Base-by-base conservation (phyloP, 306 rosid species). In the Trifolium repens region DNA sequence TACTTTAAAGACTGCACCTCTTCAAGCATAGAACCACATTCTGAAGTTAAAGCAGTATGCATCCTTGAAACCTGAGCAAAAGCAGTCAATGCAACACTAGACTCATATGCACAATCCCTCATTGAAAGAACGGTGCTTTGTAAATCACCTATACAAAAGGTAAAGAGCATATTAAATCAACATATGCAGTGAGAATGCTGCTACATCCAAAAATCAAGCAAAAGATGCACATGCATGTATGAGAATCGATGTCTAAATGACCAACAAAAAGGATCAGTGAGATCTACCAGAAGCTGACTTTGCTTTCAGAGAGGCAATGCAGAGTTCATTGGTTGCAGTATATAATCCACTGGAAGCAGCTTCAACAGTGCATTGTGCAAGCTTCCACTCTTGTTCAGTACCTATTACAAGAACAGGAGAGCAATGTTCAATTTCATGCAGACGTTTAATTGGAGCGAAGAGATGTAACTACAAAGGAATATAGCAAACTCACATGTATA, bases 21-120 rank as follows among this genome's bases (percentile, higher is more conserved):
- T 82, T 94, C 97, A 52, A 94, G 97, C 97, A 94, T 91, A 76
- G 96, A 94, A 77, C 98, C 98, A 30, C 98, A 91, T 85, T 93
- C 97, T 70, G 98, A 93, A 70, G 98, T 93, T 88, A 93, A 83
- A 78, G 98, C 89, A 72, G 97, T 89, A 83, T 93, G 94, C 75
- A 78, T 87, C 85, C 87, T 89, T 64, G 94, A 89, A 78, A 89
- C 91, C 75, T 85, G 81, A 55, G 82, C 78, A 87, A 89, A 91
- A 75, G 91, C 89, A 47, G 88, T 65, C 57, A 91, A 86, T 71
- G 97, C 86, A 37, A 89, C 90, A 83, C 90, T 88, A 53, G 90
- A 85, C 82, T 90, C 94, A 73, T 83, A 87, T 16, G 97, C 97
- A 78, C 86, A 89, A 67, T 91, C 97, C 84, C 94, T 86, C 97